These are phyloP conservation scores for Suillus brevipes DNA, from an alignment of 768 basidiomycete species.

Conservation along the genomic window DNA sequence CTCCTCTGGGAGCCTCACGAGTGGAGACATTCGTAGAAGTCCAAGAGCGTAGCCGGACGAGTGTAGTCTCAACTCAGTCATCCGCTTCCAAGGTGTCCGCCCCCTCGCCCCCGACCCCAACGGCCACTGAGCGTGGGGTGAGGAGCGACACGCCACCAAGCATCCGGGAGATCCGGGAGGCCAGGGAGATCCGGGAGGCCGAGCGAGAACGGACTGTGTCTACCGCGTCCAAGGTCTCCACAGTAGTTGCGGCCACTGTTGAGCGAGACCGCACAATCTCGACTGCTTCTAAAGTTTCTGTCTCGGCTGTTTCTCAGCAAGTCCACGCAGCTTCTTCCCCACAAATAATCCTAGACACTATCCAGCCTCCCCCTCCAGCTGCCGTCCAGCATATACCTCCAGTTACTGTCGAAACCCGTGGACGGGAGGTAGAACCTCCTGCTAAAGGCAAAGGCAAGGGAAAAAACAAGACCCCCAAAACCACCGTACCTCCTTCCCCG, in stretches of 20 bases:
- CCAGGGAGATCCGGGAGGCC: conserved; percentile 27
- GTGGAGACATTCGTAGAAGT: conserved; percentile 31
- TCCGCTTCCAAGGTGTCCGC: conserved; percentile 16
- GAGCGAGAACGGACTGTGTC: conserved; percentile 27
- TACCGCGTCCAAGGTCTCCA: conserved; percentile 27
- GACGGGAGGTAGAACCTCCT: conserved; percentile 19
- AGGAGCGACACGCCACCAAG: not conserved
- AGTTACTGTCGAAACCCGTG: conserved; percentile 8
- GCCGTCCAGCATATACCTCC: not conserved
- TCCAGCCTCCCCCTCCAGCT: not conserved
- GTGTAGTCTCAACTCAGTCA: conserved; percentile 22
- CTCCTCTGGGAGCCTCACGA: conserved; percentile 31
- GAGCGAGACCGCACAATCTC: conserved; percentile 30
- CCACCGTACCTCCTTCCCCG: conserved; percentile 27
- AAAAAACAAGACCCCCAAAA: conserved; percentile 18
- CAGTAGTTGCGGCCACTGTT: conserved; percentile 16
- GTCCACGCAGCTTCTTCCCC: conserved; percentile 3
- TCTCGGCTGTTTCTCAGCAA: conserved; percentile 21
- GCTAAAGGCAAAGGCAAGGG: conserved; percentile 24
- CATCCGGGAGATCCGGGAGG: conserved; percentile 31
- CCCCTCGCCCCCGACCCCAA: conserved; percentile 17
- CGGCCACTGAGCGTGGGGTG: not conserved
- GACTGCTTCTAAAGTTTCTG: conserved; percentile 43
- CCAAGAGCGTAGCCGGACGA: conserved; percentile 27
- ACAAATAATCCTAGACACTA: conserved; percentile 15